Base-by-base conservation (phyloP, 2,329 filamentous ascomycete genomes). In the Alternaria novae-zelandiae region DNA sequence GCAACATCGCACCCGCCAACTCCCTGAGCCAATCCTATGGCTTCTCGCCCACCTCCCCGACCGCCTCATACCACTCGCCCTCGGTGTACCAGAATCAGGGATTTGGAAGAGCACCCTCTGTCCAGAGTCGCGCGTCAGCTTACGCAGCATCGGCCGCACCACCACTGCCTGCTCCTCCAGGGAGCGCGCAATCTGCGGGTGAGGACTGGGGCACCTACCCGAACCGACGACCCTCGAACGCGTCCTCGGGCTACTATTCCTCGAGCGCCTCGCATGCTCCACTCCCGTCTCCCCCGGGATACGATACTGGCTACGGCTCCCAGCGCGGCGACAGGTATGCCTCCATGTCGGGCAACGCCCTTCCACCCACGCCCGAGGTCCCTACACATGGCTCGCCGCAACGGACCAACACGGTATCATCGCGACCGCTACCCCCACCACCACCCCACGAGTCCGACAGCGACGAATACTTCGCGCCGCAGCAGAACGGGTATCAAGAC, bases 371-470 rank as follows among this genome's bases (percentile, higher is more conserved):
- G 5, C 83, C 86, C 11, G 82, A 83, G 46, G 84, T 85, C 41
- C 84, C 86, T n/a, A 82, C 82, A 25, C 80, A 85, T 64, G 68
- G 70, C 41, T 83, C 83, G 1, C 85, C 85, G 15, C 82, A 84
- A 59, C 81, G 85, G 66, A 83, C 82, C 3, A 83, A 85, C 66
- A 87, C 86, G 0, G 71, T 85, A 8, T 85, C 83, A 21, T 84
- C 86, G 57, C 87, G 89, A 74, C 87, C 85, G 9, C 82, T 88
- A 23, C 87, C 88, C 32, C 80, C 89, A n/a, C 88, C 88, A 3
- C 88, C 88, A 3, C 86, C 86, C 0, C 87, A 87, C 43, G 85
- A 85, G 28, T 80, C 80, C 3, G 83, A 84, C 50, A 69, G 72
- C 59, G 77, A 79, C 26, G 79, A 81, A 44, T 79, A 81, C 15